A percentile compares a stretch with the other conserved stretches of the same genome.
Conservation (phyloP, 768 basidiomycete species). For the Rhizopogon vesiculosus region DNA sequence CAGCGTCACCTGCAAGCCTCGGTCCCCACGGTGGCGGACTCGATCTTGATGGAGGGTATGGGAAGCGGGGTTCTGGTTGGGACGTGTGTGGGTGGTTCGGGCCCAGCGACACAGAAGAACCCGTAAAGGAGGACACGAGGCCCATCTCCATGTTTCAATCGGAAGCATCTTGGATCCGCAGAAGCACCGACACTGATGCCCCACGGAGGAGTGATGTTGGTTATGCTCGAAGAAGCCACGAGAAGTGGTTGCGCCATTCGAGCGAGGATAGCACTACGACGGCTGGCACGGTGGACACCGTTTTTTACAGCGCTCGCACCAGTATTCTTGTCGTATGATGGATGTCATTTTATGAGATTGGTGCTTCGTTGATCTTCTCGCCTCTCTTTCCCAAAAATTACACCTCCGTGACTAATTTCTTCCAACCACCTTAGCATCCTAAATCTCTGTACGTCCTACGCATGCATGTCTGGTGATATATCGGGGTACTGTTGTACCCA, state of each 20-base stretch:
- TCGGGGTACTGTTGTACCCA: too few relatives aligned
- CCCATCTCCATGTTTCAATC: background rate
- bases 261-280: constrained; percentile 21
- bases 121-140: background rate
- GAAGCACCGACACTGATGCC: constrained; percentile 11
- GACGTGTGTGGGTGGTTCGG: constrained; percentile 28
- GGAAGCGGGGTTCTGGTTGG: constrained; percentile 30
- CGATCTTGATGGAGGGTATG: constrained; percentile 23
- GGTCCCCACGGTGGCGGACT: constrained; percentile 24
- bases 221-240: constrained; percentile 5
- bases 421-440: background rate
- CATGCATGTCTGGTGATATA: too few relatives aligned
- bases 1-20: constrained; percentile 16
- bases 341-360: too few relatives aligned
- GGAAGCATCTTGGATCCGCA: background rate
- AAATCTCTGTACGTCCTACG: background rate
- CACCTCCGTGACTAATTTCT: background rate
- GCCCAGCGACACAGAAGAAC: constrained; percentile 3
- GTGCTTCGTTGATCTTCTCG: background rate
- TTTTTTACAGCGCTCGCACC: constrained; percentile 27
- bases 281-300: constrained; percentile 17
- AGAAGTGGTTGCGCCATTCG: constrained; percentile 8
- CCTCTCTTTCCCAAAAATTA: background rate
- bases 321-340: constrained; percentile 14
- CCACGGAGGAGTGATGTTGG: constrained; percentile 1